Percentiles rank a stretch among this genome's conserved stretches.
Conservation (phyloP, 257 asterid species). For the Anisodus tanguticus region DNA sequence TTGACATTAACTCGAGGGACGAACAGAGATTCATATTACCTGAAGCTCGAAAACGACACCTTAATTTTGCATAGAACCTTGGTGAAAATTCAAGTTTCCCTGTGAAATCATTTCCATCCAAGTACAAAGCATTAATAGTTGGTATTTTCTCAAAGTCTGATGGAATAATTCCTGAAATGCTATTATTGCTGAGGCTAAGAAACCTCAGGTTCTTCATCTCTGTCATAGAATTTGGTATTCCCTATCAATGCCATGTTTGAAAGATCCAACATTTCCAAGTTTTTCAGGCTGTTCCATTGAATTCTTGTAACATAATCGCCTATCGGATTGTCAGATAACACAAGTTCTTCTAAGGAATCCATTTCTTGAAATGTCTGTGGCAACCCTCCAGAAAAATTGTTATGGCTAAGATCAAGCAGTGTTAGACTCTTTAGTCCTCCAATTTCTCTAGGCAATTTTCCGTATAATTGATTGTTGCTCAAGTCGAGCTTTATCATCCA, state of each 20-base stretch:
- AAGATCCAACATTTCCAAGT: constrained; percentile 39
- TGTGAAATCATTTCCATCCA: constrained; percentile 41
- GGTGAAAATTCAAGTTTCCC: constrained; percentile 44
- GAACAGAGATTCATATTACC: constrained; percentile 41
- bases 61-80: constrained; percentile 39
- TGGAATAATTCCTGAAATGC: constrained; percentile 36
- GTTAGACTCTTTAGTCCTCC: constrained; percentile 35
- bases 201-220: constrained; percentile 43
- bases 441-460: constrained; percentile 36
- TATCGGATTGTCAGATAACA: constrained; percentile 35
- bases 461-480: constrained; percentile 38
- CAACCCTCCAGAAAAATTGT: constrained; percentile 38
- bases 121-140: constrained; percentile 36
- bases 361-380: constrained; percentile 30
- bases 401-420: constrained; percentile 38
- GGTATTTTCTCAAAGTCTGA: constrained; percentile 34
- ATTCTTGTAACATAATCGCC: constrained; percentile 35
- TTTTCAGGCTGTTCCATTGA: constrained; percentile 37
- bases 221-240: constrained; percentile 33
- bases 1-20: constrained; percentile 24
- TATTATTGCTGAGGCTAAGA: constrained; percentile 42
- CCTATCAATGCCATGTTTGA: constrained; percentile 39
- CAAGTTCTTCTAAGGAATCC: constrained; percentile 33
- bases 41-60: constrained; percentile 43
- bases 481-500: constrained; percentile 44